Conservation (phyloP, 495 filamentous ascomycete species). For the Penicillium ochrochloron region DNA sequence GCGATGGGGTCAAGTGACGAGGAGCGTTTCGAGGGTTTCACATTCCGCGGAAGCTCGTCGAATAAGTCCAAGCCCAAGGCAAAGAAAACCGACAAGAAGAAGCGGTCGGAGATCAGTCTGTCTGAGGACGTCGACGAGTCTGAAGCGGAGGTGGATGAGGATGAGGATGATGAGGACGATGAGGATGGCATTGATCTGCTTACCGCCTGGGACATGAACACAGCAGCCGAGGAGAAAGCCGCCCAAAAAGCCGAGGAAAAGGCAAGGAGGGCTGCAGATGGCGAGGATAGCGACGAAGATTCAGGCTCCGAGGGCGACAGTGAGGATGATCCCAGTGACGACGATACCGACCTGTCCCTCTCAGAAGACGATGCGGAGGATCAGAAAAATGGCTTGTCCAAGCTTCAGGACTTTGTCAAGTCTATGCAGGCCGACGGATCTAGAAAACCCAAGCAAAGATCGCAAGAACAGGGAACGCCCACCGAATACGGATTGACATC, state of each 20-base stretch:
- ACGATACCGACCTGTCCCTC: slow-evolving; percentile 52
- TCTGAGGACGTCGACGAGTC: slow-evolving; percentile 60
- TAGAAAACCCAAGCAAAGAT: slow-evolving; percentile 36
- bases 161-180: slow-evolving; percentile 66
- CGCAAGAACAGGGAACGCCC: slow-evolving; percentile 57
- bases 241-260: slow-evolving; percentile 38
- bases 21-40: slow-evolving; percentile 76
- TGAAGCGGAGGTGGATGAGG: slow-evolving; percentile 47
- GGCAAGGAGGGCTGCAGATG: slow-evolving; percentile 34
- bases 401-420: slow-evolving; percentile 72
- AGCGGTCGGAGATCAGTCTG: slow-evolving; percentile 53
- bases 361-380: slow-evolving; percentile 63
- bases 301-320: slow-evolving; percentile 45
- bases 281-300: slow-evolving; percentile 42
- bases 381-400: slow-evolving; percentile 62
- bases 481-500: slow-evolving; percentile 62
- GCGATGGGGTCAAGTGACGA: slow-evolving; percentile 90
- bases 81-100: slow-evolving; percentile 33
- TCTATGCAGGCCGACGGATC: slow-evolving; percentile 57
- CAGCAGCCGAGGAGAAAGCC: slow-evolving; percentile 52
- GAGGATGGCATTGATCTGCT: slow-evolving; percentile 87
- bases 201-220: slow-evolving; percentile 75
- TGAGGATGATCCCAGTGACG: slow-evolving; percentile 55
- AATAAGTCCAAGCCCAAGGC: slow-evolving; percentile 51
- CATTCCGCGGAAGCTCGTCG: slow-evolving; percentile 69